Conservation (phyloP, 2,329 filamentous ascomycete genomes). For the Blastomyces parvus region DNA sequence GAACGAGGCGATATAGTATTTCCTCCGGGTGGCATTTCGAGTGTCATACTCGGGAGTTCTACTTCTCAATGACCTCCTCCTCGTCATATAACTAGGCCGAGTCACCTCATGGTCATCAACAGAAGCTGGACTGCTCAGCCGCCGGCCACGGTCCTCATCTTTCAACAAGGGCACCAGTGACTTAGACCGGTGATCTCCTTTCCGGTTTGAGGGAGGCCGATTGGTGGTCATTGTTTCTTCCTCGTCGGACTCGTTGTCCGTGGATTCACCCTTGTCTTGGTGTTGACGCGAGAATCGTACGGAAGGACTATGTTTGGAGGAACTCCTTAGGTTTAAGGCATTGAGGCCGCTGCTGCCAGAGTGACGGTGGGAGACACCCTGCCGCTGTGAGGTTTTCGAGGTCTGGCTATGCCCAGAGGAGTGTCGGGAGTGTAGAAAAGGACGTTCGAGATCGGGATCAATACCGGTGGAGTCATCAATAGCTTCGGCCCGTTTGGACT, state of each 20-base stretch:
- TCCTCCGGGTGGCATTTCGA: constrained; percentile 59
- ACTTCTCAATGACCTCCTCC: constrained; percentile 62
- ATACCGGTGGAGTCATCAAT: constrained; percentile 2
- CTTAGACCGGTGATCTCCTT: constrained; percentile 38
- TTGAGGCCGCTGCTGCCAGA: background rate
- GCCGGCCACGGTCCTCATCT: constrained; percentile 34
- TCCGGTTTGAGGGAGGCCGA: constrained; percentile 41
- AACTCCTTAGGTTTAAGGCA: background rate
- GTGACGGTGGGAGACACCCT: too few relatives aligned
- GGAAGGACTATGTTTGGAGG: constrained; percentile 5
- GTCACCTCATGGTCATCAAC: constrained; percentile 21
- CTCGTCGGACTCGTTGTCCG: constrained; percentile 34
- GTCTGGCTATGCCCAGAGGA: constrained; percentile 2
- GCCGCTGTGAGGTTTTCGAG: background rate
- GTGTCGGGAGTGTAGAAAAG: constrained; percentile 1
- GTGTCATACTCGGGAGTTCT: constrained; percentile 60
- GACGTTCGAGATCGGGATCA: constrained; percentile 2
- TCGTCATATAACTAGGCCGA: constrained; percentile 35
- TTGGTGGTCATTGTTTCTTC: constrained; percentile 32
- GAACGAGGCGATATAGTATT: constrained; percentile 77
- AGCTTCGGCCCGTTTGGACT: constrained; percentile 5
- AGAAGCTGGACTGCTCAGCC: constrained; percentile 19
- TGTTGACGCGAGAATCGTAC: background rate
- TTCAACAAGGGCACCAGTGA: constrained; percentile 46
- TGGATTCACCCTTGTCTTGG: constrained; percentile 16